These are phyloP conservation scores for Phytomonas francai DNA, from an alignment of 208 protist species.

Conservation along the genomic window DNA sequence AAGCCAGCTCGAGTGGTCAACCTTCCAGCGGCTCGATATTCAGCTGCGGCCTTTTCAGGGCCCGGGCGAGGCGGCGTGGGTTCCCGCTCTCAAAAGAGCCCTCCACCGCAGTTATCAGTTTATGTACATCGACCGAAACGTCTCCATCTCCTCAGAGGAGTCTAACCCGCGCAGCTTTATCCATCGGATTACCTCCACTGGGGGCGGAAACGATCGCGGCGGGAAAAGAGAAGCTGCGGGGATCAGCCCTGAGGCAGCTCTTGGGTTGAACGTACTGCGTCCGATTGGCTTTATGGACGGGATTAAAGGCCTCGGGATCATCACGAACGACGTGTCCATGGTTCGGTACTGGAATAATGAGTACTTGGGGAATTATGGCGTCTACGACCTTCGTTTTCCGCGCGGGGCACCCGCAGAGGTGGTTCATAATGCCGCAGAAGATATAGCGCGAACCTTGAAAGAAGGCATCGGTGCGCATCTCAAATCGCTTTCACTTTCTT, in stretches of 20 bases:
- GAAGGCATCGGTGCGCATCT: constrained; percentile 29
- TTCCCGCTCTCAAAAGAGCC: constrained; percentile 76
- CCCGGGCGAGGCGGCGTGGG: constrained; percentile 34
- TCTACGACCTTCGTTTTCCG: constrained; percentile 75
- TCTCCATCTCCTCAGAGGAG: constrained; percentile 73
- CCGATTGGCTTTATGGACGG: constrained; percentile 73
- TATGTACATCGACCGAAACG: constrained; percentile 38
- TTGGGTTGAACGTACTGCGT: constrained; percentile 77
- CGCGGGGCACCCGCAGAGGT: constrained; percentile 50
- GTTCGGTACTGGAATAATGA: constrained; percentile 89
- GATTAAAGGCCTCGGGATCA: constrained; percentile 67
- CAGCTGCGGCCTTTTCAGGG: constrained; percentile 25
- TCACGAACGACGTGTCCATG: constrained; percentile 80
- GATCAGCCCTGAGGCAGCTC: constrained; percentile 24
- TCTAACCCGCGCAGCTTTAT: constrained; percentile 78
- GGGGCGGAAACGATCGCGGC: not conserved
- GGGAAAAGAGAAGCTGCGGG: not conserved
- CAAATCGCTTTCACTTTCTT: constrained; percentile 11
- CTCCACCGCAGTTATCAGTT: constrained; percentile 75
- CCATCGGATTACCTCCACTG: constrained; percentile 20
- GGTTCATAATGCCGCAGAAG: constrained; percentile 22
- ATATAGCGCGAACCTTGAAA: constrained; percentile 24
- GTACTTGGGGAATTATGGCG: constrained; percentile 76
- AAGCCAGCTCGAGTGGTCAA: constrained; percentile 70
- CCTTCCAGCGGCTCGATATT: constrained; percentile 63